Evolutionary conservation across 495 filamentous ascomycete genomes (phyloP), one percentile per base, ranked within the genome.

Genomic region (Podospora sp.): DNA sequence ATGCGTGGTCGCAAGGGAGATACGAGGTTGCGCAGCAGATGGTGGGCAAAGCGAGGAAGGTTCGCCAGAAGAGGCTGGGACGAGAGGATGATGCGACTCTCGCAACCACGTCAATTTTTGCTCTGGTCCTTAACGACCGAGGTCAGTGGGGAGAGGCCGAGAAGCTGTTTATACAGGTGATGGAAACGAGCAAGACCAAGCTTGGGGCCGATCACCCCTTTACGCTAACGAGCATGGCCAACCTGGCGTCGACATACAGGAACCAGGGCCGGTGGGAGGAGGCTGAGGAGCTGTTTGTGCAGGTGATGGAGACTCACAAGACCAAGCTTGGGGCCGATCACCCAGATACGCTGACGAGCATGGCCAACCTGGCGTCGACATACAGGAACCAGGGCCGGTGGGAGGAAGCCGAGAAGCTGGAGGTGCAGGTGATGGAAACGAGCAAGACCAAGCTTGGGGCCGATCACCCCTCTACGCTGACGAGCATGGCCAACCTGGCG

Each of bases 291-390:
- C 22, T 58, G 12, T 0, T 1, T 6, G 55, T 58, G 22, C 21
- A 33, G 29, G 29, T 33, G 29, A 33, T 33, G 29, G 29, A 33
- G 29, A 33, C 29, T 33, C 29, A 8, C 33, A 81, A 82, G 72
- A 50, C 33, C 25, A 80, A 80, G 56, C 74, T 83, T 74, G 76
- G 60, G 60, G 35, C 59, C 22, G 33, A 62, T 25, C 35, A 62
- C 40, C 21, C 60, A 22, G 29, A 46, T n/a, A 62, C 60, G 35
- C 33, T 62, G 60, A 22, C 20, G 33, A 29, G 56, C 0, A 33
- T 58, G 22, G 22, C 22, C 24, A 58, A 29, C 56, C 24, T 58
- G 7, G 56, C 56, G 22, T 58, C 56, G 56, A 58, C 24, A 58
- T 14, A 0, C 16, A 0, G 6, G 56, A 58, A 29, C 2, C 56